Conservation (phyloP, 2,329 filamentous ascomycete species). For the Drechslera avenae region DNA sequence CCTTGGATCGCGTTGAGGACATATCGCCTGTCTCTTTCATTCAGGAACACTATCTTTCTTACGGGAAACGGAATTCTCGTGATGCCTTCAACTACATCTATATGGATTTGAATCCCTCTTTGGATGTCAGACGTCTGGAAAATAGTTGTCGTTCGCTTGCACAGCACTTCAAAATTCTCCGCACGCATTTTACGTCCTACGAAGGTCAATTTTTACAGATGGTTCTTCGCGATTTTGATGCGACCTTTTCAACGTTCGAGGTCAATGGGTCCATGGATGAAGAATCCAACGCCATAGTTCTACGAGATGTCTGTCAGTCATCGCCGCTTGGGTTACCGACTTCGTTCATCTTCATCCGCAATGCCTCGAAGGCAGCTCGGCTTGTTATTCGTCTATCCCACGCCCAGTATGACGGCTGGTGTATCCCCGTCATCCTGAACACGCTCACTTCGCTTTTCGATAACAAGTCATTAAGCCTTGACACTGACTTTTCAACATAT, state of each 20-base stretch:
- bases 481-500: not conserved
- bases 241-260: not conserved
- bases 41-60: not conserved
- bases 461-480: not conserved
- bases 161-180: not conserved
- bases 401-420: conserved; percentile 22
- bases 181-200: not conserved
- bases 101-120: not conserved
- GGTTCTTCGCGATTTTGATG: not conserved
- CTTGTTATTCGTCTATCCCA: conserved; percentile 17
- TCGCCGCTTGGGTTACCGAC: not conserved
- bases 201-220: not conserved
- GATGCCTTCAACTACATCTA: not conserved
- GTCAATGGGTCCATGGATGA: not conserved
- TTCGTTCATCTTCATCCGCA: conserved; percentile 5
- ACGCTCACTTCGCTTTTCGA: conserved; percentile 1
- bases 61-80: not conserved
- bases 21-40: not conserved
- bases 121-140: not conserved
- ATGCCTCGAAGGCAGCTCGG: not conserved
- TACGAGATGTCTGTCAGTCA: not conserved
- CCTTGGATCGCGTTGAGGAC: not conserved
- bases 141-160: not conserved
- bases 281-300: not conserved
- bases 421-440: too few species aligned